Conservation (phyloP, 2,329 filamentous ascomycete genomes). For the Fusarium lateritium region DNA sequence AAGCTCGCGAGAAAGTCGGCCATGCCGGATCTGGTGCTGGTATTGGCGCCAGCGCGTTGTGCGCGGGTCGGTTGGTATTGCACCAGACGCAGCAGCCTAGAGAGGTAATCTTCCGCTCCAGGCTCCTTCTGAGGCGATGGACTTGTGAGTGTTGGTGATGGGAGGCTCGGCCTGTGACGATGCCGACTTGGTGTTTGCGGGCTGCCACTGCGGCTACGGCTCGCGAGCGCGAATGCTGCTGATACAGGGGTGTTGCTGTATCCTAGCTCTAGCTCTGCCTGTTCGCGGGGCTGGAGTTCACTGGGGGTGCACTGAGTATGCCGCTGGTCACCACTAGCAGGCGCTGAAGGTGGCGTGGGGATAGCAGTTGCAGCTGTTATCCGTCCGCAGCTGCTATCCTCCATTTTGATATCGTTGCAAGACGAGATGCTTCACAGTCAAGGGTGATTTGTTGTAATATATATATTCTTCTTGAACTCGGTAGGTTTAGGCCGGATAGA, state of each 20-base stretch:
- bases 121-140: constrained; percentile 38
- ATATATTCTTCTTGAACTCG: neutral
- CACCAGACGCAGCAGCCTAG: constrained; percentile 34
- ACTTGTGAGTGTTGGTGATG: constrained; percentile 9
- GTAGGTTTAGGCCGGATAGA: neutral
- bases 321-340: constrained; percentile 5
- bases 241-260: constrained; percentile 19
- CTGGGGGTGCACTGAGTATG: constrained; percentile 17
- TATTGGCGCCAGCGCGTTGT: neutral
- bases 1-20: constrained; percentile 58
- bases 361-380: constrained; percentile 6
- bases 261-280: constrained; percentile 1
- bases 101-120: constrained; percentile 30
- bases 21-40: constrained; percentile 48
- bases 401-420: neutral
- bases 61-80: constrained; percentile 14
- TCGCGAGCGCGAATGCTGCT: constrained; percentile 31
- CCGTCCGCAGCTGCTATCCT: neutral
- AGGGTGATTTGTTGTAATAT: neutral
- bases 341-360: constrained; percentile 23
- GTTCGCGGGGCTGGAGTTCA: neutral
- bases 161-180: constrained; percentile 1
- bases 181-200: constrained; percentile 18
- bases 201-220: constrained; percentile 9
- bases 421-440: neutral